A percentile compares a stretch with the other conserved stretches of the same genome.
Conservation (phyloP, 2,329 filamentous ascomycete genomes). For the Cytospora chrysosperma region DNA sequence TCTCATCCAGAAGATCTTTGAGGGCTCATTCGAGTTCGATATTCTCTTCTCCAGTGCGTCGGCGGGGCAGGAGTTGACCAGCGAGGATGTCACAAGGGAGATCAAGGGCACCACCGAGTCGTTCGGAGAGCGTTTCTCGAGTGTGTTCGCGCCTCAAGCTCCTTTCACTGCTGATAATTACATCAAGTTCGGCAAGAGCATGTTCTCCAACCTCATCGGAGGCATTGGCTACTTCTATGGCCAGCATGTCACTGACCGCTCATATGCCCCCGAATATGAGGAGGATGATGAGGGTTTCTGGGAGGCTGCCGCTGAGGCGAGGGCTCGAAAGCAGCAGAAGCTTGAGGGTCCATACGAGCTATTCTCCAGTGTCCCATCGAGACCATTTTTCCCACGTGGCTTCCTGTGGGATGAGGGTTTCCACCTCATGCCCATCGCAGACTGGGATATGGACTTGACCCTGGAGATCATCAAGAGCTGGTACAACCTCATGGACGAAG, state of each 20-base stretch:
- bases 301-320: slow-evolving; percentile 83
- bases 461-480: slow-evolving; percentile 89
- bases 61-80: slow-evolving; percentile 52
- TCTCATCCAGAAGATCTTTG: slow-evolving; percentile 86
- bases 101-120: slow-evolving; percentile 64
- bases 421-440: slow-evolving; percentile 83
- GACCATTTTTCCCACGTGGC: slow-evolving; percentile 93
- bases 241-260: slow-evolving; percentile 82
- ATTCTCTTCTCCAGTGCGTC: slow-evolving; percentile 83
- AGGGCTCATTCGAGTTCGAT: slow-evolving; percentile 90
- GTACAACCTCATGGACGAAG: slow-evolving; percentile 94
- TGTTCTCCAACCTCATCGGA: slow-evolving; percentile 92
- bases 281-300: slow-evolving; percentile 95
- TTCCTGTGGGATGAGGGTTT: slow-evolving; percentile 99
- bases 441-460: slow-evolving; percentile 90
- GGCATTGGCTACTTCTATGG: slow-evolving; percentile 96
- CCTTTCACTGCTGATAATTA: slow-evolving; percentile 77
- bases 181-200: slow-evolving; percentile 75
- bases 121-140: slow-evolving; percentile 74
- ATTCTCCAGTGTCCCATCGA: slow-evolving; percentile 86
- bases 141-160: slow-evolving; percentile 68
- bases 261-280: slow-evolving; percentile 88
- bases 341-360: slow-evolving; percentile 83
- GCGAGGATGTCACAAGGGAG: slow-evolving; percentile 66
- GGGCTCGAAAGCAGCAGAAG: slow-evolving; percentile 64